Evolutionary conservation across 768 basidiomycete species (phyloP).

Genomic region (Auriscalpium vulgare): DNA sequence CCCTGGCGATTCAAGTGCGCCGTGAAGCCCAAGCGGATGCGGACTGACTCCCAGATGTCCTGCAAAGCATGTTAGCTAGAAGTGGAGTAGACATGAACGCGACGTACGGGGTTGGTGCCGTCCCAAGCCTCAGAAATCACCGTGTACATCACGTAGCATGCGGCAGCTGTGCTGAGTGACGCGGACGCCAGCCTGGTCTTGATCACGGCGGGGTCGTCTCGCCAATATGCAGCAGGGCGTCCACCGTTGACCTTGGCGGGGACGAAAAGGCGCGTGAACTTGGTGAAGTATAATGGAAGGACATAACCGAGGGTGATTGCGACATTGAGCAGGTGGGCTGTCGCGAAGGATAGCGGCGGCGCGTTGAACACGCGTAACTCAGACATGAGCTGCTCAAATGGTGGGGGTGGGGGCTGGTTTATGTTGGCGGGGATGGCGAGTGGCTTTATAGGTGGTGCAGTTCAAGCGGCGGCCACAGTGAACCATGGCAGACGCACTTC

Average conservation of each 20-base stretch:
- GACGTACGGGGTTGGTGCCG: constrained; percentile 12
- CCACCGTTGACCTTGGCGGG: constrained; percentile 22
- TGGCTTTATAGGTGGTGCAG: neutral
- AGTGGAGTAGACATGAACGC: neutral
- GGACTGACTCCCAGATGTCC: constrained; percentile 17
- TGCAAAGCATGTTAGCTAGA: neutral
- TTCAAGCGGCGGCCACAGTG: no score
- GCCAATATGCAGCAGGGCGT: constrained; percentile 41
- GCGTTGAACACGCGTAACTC: constrained; percentile 14
- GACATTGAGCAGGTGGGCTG: constrained; percentile 48
- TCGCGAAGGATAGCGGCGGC: constrained; percentile 17
- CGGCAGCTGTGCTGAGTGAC: constrained; percentile 48
- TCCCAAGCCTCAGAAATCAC: constrained; percentile 29
- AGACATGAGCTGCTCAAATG: neutral
- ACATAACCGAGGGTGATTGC: constrained; percentile 66
- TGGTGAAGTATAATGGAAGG: constrained; percentile 73
- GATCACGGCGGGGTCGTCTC: constrained; percentile 84
- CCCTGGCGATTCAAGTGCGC: constrained; percentile 16
- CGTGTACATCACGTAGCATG: constrained; percentile 43
- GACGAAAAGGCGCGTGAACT: constrained; percentile 51
- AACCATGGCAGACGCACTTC: no score
- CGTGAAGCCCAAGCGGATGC: constrained; percentile 14
- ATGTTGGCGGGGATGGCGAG: neutral
- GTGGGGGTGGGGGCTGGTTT: no score
- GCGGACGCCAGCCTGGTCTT: constrained; percentile 69